These are phyloP conservation scores for Thermomyces lanuginosus DNA, from an alignment of 2,329 filamentous ascomycete species.

Conservation along the genomic window DNA sequence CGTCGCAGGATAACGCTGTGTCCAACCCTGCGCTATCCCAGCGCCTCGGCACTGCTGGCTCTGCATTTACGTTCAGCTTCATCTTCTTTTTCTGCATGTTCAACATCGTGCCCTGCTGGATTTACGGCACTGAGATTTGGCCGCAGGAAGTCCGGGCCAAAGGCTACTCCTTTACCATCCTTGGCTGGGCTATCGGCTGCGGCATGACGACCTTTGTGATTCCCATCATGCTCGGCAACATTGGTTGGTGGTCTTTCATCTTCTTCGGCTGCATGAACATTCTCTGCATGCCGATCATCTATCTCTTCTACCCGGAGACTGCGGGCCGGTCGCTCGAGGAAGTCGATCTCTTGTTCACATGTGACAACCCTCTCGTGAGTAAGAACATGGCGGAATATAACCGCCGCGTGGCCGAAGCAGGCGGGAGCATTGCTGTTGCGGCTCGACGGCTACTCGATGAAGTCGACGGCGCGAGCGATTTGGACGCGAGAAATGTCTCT, in stretches of 20 bases:
- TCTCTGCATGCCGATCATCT: constrained; percentile 7
- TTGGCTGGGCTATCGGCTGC: constrained; percentile 32
- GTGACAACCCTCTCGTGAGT: constrained; percentile 14
- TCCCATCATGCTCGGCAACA: constrained; percentile 13
- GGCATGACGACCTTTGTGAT: constrained; percentile 14
- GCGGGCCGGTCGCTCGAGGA: constrained; percentile 14
- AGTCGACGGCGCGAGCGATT: constrained; percentile 11
- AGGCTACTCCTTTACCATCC: constrained; percentile 34
- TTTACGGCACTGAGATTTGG: constrained; percentile 29
- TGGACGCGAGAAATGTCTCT: constrained; percentile 8
- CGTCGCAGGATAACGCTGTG: constrained; percentile 8
- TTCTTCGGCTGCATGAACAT: constrained; percentile 15
- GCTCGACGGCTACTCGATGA: constrained; percentile 16
- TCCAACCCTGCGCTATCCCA: constrained; percentile 6
- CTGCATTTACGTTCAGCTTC: constrained; percentile 35
- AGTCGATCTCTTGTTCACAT: constrained; percentile 14
- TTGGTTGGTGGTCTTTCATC: constrained; percentile 15
- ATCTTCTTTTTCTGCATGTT: constrained; percentile 48
- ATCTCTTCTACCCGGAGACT: constrained; percentile 14
- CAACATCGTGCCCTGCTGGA: constrained; percentile 44
- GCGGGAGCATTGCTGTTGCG: constrained; percentile 16
- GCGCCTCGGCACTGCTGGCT: constrained; percentile 9
- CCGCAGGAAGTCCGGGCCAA: constrained; percentile 36
- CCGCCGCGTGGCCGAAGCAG: constrained; percentile 13
- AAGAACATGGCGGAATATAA: constrained; percentile 18